These are phyloP conservation scores for Malus orientalis DNA, from an alignment of 306 rosid genomes.

Conservation along the genomic window DNA sequence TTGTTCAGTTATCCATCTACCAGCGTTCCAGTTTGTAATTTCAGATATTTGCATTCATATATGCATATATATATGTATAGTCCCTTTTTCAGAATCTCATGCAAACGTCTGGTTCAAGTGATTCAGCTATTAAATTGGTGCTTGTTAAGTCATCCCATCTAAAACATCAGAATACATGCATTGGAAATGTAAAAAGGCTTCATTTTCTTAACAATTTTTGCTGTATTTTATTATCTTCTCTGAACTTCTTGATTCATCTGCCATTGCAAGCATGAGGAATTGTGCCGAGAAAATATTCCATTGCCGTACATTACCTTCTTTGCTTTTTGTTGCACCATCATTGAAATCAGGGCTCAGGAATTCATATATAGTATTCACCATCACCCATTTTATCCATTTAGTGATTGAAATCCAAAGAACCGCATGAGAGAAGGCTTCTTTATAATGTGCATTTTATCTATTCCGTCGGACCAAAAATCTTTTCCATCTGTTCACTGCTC, in stretches of 20 bases:
- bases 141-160: background rate
- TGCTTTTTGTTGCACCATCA: background rate
- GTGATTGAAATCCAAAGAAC: background rate
- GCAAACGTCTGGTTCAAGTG: background rate
- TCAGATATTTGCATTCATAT: background rate
- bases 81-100: background rate
- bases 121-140: background rate
- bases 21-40: background rate
- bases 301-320: background rate
- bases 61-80: too few relatives aligned
- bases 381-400: background rate
- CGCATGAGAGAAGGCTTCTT: background rate
- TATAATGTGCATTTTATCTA: background rate
- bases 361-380: background rate
- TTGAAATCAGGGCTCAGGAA: background rate
- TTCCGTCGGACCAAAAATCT: background rate
- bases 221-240: background rate
- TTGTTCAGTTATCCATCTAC: background rate
- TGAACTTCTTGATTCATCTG: background rate
- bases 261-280: background rate
- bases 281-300: background rate
- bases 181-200: background rate
- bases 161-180: background rate
- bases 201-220: background rate
- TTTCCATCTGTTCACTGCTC: constrained; percentile 18